These are phyloP conservation scores for Gryganskiella cystojenkinii DNA, from an alignment of 192 early-diverging fungal species.

Conservation along the genomic window DNA sequence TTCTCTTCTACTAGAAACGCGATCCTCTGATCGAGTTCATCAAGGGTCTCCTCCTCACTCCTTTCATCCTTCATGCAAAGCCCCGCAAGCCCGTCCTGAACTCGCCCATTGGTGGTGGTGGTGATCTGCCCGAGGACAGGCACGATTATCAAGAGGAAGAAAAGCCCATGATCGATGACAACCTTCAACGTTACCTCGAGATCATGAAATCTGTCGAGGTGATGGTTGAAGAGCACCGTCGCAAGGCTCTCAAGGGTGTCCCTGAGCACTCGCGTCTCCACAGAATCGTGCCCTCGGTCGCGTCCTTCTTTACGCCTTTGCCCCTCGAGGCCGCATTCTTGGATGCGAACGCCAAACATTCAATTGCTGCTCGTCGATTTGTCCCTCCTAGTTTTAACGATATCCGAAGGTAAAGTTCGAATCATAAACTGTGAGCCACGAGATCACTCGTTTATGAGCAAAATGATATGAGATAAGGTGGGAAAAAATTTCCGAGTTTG, in stretches of 20 bases:
- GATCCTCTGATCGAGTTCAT: constrained; percentile 94
- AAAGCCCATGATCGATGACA: constrained; percentile 58
- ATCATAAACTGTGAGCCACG: neutral
- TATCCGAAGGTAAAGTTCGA: constrained; percentile 76
- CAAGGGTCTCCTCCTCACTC: constrained; percentile 86
- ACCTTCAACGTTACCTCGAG: constrained; percentile 80
- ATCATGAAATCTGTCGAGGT: constrained; percentile 83
- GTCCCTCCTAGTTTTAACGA: constrained; percentile 96
- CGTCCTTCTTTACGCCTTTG: constrained; percentile 87
- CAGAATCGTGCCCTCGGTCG: constrained; percentile 81
- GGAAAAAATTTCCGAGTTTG: too few relatives aligned
- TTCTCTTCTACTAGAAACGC: constrained; percentile 83
- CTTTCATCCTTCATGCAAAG: constrained; percentile 86
- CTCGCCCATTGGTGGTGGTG: constrained; percentile 4
- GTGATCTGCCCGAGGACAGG: constrained; percentile 17
- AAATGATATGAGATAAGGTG: too few relatives aligned
- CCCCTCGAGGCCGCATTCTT: constrained; percentile 81
- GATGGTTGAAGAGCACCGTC: constrained; percentile 73
- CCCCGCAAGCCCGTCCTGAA: constrained; percentile 49
- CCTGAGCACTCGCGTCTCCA: constrained; percentile 81
- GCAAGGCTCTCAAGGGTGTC: constrained; percentile 52
- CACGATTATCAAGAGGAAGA: constrained; percentile 45
- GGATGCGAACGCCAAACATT: constrained; percentile 69
- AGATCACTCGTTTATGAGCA: neutral
- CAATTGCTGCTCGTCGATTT: constrained; percentile 80